Evolutionary conservation across 2,329 filamentous ascomycete species (phyloP), one percentile per base, ranked within the genome.

Genomic region (Trichoderma simmonsii): DNA sequence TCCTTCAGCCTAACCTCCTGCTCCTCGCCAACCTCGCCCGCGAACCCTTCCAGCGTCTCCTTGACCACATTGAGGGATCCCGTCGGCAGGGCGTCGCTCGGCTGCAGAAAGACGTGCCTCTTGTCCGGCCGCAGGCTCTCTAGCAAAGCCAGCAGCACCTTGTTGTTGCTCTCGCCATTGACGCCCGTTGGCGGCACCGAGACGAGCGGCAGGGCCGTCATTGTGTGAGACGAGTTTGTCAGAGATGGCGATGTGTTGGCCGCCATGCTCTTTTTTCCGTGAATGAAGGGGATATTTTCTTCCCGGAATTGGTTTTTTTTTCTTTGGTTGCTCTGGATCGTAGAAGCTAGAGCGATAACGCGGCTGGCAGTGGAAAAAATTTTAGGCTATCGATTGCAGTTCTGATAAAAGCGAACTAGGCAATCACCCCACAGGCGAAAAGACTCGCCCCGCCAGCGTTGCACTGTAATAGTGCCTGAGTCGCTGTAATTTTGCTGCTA

Each of bases 31-130:
- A 97, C 86, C 70, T 90, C 90, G 1, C 87, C 86, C 2, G 95
- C 94, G 74, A 97, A 89, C 4, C 89, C 88, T 78, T 97, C 94
- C 8, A 98, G 85, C 5, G 91, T 93, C 54, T 89, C 85, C 82
- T 97, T 97, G n/a, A 93, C 91, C 66, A 94, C 88, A 71, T 89
- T 87, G 26, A 96, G 84, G 21, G 93, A 91, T 3, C 91, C 89
- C 36, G 88, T 86, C 60, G 93, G 89, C 36, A 97, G 85, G 26
- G 88, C 82, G 8, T 87, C 77, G 3, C 89, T 85, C 5, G 95
- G 94, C 74, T 92, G 90, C n/a, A 98, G 85, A 79, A 97, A 97
- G 30, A 83, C 81, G 78, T 95, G 91, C 14, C 93, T 91, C 73
- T 89, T 88, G 72, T 85, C 83, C 18, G 89, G 81, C 74, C 82